A percentile compares a stretch with the other conserved stretches of the same genome.
Conservation (phyloP, 352 stramenopile species). For the Phytopythium vexans region DNA sequence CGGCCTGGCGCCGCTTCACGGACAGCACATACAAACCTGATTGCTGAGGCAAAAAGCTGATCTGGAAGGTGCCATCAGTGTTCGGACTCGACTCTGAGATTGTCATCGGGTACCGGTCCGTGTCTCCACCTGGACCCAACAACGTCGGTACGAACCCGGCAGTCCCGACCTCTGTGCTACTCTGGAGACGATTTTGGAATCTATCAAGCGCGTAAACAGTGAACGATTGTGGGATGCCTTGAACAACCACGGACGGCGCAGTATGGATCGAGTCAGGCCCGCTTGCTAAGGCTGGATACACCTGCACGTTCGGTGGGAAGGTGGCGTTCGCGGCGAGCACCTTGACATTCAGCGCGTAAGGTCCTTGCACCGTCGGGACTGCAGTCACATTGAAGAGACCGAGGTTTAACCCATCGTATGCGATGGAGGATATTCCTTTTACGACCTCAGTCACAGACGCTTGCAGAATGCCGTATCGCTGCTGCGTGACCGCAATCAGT, state of each 20-base stretch:
- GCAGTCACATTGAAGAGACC: constrained; percentile 86
- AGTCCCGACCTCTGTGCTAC: constrained; percentile 52
- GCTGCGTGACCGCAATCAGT: constrained; percentile 30
- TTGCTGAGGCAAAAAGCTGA: constrained; percentile 75
- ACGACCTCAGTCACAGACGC: constrained; percentile 42
- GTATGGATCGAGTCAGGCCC: constrained; percentile 71
- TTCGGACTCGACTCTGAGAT: constrained; percentile 62
- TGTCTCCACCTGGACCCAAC: constrained; percentile 23
- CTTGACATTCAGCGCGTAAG: constrained; percentile 54
- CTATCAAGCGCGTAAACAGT: constrained; percentile 87
- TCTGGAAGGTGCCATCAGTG: constrained; percentile 84
- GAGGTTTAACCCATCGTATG: constrained; percentile 47
- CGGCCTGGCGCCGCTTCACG: constrained; percentile 69
- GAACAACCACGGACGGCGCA: constrained; percentile 71
- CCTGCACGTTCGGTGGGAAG: constrained; percentile 70
- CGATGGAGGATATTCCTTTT: constrained; percentile 71
- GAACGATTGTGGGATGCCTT: constrained; percentile 76
- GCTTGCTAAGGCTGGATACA: constrained; percentile 77
- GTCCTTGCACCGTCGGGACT: constrained; percentile 75
- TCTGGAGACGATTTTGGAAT: constrained; percentile 91
- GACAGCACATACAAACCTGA: constrained; percentile 81
- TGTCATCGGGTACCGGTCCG: constrained; percentile 36
- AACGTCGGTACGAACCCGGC: constrained; percentile 62
- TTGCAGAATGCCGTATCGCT: constrained; percentile 51
- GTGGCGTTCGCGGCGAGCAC: constrained; percentile 49